Conservation (phyloP, 352 stramenopile genomes). For the Phytophthora multivora region DNA sequence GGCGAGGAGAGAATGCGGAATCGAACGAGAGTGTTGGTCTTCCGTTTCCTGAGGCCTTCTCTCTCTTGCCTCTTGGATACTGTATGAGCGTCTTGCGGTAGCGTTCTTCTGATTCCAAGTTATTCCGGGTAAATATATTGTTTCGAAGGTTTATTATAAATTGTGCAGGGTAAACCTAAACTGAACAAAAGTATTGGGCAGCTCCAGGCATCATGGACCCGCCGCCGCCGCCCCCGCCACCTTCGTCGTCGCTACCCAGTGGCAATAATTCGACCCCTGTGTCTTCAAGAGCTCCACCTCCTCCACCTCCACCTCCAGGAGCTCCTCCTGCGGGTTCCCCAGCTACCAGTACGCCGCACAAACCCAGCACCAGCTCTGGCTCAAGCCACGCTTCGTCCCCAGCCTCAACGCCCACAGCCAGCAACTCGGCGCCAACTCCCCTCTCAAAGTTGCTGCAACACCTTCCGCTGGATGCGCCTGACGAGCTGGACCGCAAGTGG, state of each 20-base stretch:
- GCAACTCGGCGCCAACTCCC: slow-evolving; percentile 38
- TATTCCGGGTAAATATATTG: slow-evolving; percentile 1
- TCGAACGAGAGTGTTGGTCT: too few relatives aligned
- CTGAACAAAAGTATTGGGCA: background rate
- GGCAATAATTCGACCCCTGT: background rate
- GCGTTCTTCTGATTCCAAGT: slow-evolving; percentile 7
- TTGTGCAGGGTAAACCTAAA: too few relatives aligned
- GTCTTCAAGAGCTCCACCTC: slow-evolving; percentile 24
- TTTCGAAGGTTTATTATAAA: slow-evolving; percentile 1
- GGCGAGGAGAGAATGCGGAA: too few relatives aligned
- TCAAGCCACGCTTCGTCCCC: slow-evolving; percentile 15
- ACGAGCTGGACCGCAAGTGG: slow-evolving; percentile 88
- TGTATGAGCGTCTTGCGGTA: background rate
- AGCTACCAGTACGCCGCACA: slow-evolving; percentile 3
- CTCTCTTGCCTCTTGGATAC: background rate
- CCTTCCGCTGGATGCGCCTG: slow-evolving; percentile 67
- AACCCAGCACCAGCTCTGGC: slow-evolving; percentile 2
- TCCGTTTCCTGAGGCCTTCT: background rate
- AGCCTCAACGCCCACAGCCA: slow-evolving; percentile 36
- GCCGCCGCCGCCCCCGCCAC: slow-evolving; percentile 25
- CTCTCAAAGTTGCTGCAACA: slow-evolving; percentile 80
- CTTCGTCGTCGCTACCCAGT: slow-evolving; percentile 6
- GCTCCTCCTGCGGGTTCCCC: slow-evolving; percentile 40
- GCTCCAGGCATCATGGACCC: slow-evolving; percentile 19
- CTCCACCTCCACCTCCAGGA: slow-evolving; percentile 39